Evolutionary conservation across 495 filamentous ascomycete species (phyloP).

Genomic region (Platismatia glauca): DNA sequence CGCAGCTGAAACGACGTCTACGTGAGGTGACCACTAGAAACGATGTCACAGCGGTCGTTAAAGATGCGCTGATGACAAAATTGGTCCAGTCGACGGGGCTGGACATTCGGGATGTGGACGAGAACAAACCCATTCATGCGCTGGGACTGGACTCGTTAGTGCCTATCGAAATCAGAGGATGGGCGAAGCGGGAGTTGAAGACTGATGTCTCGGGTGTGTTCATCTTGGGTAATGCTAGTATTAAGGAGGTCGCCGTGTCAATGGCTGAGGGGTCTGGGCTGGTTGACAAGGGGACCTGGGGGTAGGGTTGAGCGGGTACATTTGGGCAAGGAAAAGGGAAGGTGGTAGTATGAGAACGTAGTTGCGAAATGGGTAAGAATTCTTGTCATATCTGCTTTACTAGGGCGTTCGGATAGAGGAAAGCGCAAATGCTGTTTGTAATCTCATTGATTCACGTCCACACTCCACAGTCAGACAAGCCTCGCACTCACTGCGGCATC

Average conservation of each 20-base stretch:
- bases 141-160: conserved; percentile 30
- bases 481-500: too few relatives aligned
- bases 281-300: not conserved
- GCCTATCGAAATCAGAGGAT: conserved; percentile 27
- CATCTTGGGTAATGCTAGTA: not conserved
- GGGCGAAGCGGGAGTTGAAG: conserved; percentile 29
- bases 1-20: not conserved
- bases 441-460: too few relatives aligned
- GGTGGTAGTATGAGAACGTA: too few relatives aligned
- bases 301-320: not conserved
- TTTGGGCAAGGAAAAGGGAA: not conserved
- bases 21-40: not conserved
- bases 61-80: not conserved
- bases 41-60: not conserved
- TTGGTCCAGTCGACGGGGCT: not conserved
- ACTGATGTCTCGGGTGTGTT: conserved; percentile 25
- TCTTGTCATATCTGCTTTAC: too few relatives aligned
- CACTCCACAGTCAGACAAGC: too few relatives aligned
- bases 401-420: too few relatives aligned
- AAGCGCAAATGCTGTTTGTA: too few relatives aligned
- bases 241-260: not conserved
- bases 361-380: too few relatives aligned
- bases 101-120: not conserved
- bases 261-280: not conserved
- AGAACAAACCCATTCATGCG: conserved; percentile 9